Base-by-base conservation (phyloP, 2,329 filamentous ascomycete species). In the Diaporthe citri region DNA sequence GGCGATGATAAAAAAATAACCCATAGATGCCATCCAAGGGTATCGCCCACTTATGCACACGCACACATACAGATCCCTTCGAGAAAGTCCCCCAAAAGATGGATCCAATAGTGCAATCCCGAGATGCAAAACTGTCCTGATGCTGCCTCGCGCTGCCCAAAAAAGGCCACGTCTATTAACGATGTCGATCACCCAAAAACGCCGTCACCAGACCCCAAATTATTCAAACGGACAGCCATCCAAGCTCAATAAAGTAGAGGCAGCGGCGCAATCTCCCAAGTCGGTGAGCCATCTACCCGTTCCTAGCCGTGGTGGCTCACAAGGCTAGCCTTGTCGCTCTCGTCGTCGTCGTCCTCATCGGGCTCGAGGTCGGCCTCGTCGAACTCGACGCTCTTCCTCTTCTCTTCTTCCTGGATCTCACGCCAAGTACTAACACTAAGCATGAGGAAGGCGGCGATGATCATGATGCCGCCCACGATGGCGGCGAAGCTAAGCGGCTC, bases 401-500 rank as follows among this genome's bases (percentile, higher is more conserved):
- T 88, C 79, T 92, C 90, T 78, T 97, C 95, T 83, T 98, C 95
- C 60, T 92, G 90, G 93, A 98, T 96, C 86, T 99, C 97, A 69
- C 93, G 90, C 85, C 96, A 99, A 0, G 96, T 98, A 78, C 95
- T 97, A 91, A 93, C 98, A 80, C 92, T 95, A 59, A 99, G 84
- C 80, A 98, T 88, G n/a, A 92, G 83, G 82, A 99, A 99, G 0
- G 97, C 97, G 1, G 91, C 88, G 74, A 98, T 94, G 80, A 99
- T 99, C 79, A 98, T 87, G 39, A 93, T 81, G 0, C 97, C 96
- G n/a, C 97, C 97, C 0, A 91, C 80, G 17, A 98, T 88, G 4
- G 96, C 94, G 0, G 95, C 94, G 5, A 88, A 85, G 70, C 92
- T 94, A 28, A 98, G 87, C 0, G 93, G 91, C 79, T 93, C 89